phyloP scores from a whole-genome alignment of 2,329 filamentous ascomycete genomes.

The Colletotrichum tofieldiae region DNA sequence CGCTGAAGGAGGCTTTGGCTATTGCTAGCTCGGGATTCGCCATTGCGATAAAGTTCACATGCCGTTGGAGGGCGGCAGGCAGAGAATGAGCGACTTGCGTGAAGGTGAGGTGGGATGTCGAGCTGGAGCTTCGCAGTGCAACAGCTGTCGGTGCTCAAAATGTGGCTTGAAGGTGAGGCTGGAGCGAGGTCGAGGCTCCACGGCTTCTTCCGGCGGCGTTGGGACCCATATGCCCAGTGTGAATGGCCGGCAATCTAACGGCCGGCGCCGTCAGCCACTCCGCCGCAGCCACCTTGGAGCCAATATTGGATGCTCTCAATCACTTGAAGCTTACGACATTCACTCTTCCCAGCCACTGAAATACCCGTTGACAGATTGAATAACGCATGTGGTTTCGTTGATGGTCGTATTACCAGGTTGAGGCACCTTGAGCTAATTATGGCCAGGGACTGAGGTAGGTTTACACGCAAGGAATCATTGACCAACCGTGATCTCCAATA shows the following conservation, averaged over 20 bases:
- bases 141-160: constrained; percentile 9
- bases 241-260: constrained; percentile 7
- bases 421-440: neutral
- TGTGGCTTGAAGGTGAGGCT: constrained; percentile 22
- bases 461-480: constrained; percentile 19
- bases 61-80: constrained; percentile 2
- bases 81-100: neutral
- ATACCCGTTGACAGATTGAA: neutral
- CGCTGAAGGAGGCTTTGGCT: constrained; percentile 84
- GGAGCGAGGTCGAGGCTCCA: neutral
- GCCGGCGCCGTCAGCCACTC: neutral
- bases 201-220: constrained; percentile 7
- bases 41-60: constrained; percentile 59
- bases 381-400: neutral
- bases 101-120: constrained; percentile 15
- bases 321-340: neutral
- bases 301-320: neutral
- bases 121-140: neutral
- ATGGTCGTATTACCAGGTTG: neutral
- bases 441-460: constrained; percentile 5
- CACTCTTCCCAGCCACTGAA: neutral
- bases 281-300: constrained; percentile 1
- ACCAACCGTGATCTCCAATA: neutral
- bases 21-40: constrained; percentile 81
- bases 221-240: constrained; percentile 13